Evolutionary conservation across 208 protist genomes (phyloP).

Genomic region (Trypanosoma vivax): DNA sequence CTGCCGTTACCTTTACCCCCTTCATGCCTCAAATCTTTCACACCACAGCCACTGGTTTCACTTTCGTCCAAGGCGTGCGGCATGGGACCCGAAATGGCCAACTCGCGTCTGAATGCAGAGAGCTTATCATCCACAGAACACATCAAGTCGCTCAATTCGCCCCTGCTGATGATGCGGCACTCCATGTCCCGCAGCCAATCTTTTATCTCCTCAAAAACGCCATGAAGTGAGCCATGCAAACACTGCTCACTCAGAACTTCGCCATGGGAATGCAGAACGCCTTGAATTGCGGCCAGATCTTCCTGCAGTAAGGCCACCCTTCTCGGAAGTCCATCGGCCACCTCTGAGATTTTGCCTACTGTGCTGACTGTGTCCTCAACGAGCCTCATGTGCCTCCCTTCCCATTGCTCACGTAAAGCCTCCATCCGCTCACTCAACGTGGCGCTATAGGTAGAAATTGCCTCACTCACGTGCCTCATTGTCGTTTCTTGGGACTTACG

Average conservation of each 20-base stretch:
- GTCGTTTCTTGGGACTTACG: background rate
- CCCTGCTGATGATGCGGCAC: slow-evolving; percentile 39
- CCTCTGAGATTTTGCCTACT: slow-evolving; percentile 4
- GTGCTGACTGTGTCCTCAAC: slow-evolving; percentile 17
- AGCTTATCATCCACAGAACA: slow-evolving; percentile 39
- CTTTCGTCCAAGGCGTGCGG: background rate
- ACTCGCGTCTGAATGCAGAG: slow-evolving; percentile 23
- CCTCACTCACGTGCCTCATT: background rate
- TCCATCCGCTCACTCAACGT: slow-evolving; percentile 10
- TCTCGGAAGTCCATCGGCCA: slow-evolving; percentile 5
- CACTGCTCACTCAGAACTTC: slow-evolving; percentile 30
- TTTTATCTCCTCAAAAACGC: slow-evolving; percentile 68
- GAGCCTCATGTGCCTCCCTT: slow-evolving; percentile 4
- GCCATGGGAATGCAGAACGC: slow-evolving; percentile 24
- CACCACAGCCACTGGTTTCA: background rate
- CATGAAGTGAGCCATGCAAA: slow-evolving; percentile 35
- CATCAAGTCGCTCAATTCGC: slow-evolving; percentile 50
- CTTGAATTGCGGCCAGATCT: slow-evolving; percentile 9
- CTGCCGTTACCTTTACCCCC: background rate
- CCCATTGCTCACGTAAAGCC: background rate
- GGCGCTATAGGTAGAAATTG: background rate
- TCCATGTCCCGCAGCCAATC: slow-evolving; percentile 81
- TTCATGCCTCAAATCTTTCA: background rate
- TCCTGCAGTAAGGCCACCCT: slow-evolving; percentile 11
- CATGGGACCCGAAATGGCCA: slow-evolving; percentile 1